Conservation (phyloP, 176 grass and related monocot genomes). For the Rhynchospora breviuscula region DNA sequence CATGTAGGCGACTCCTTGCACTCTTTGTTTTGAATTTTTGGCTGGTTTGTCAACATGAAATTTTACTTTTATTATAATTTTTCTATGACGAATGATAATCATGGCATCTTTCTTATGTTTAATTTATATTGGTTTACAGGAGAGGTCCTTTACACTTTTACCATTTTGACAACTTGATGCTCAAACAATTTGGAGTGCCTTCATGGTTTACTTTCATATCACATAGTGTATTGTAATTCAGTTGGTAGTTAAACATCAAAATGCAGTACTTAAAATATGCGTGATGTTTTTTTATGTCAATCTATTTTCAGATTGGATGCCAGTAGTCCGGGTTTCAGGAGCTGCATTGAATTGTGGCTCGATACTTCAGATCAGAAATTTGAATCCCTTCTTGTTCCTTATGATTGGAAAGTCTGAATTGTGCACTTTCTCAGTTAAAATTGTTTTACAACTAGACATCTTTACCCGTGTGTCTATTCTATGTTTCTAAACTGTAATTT, state of each 20-base stretch:
- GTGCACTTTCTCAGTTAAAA: not conserved
- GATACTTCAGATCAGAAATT: slow-evolving; percentile 43
- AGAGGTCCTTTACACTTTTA: slow-evolving; percentile 54
- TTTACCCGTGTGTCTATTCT: not conserved
- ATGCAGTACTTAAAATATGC: not conserved
- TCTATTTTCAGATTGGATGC: slow-evolving; percentile 76
- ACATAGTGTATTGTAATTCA: not conserved
- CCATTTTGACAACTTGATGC: slow-evolving; percentile 62
- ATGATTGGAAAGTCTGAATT: slow-evolving; percentile 55
- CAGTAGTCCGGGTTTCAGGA: slow-evolving; percentile 55
- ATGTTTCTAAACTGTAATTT: not conserved
- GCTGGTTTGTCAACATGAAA: not conserved
- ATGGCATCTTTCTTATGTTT: not conserved
- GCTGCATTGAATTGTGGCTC: slow-evolving; percentile 55
- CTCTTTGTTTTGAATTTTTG: not conserved
- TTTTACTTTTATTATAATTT: not conserved
- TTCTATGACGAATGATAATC: not conserved
- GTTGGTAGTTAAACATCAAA: not conserved
- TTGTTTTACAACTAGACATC: too few species aligned
- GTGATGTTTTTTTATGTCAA: slow-evolving; percentile 1
- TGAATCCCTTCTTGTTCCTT: slow-evolving; percentile 75
- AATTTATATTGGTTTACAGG: slow-evolving; percentile 40
- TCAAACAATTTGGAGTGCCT: slow-evolving; percentile 63
- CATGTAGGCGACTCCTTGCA: too few species aligned
- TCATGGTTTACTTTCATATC: slow-evolving; percentile 54